Evolutionary conservation across 345 rosid genomes (phyloP).

Genomic region (Durio zibethinus): DNA sequence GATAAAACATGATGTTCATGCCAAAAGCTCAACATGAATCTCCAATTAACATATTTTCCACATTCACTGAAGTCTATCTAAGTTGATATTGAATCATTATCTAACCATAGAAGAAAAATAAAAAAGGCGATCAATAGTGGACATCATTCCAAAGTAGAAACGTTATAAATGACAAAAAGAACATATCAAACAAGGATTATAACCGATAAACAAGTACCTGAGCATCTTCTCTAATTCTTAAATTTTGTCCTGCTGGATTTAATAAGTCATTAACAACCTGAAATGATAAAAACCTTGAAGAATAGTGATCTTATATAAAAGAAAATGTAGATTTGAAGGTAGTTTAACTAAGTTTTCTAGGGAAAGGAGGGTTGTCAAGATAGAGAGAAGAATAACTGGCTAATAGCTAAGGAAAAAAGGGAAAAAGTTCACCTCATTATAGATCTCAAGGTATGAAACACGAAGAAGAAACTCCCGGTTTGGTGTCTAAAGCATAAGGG

Average conservation of each 20-base stretch:
- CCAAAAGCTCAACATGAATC: background rate
- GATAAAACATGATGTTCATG: background rate
- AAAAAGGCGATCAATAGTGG: background rate
- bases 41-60: background rate
- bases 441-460: conserved; percentile 94
- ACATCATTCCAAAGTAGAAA: conserved; percentile 4
- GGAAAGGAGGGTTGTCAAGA: conserved; percentile 13
- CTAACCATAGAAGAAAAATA: background rate
- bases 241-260: conserved; percentile 95
- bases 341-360: conserved; percentile 39
- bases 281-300: conserved; percentile 28
- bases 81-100: background rate
- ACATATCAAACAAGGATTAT: background rate
- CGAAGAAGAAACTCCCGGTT: conserved; percentile 96
- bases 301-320: conserved; percentile 13
- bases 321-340: conserved; percentile 10
- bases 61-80: background rate
- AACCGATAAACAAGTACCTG: conserved; percentile 52
- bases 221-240: conserved; percentile 95
- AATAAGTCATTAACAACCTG: conserved; percentile 97
- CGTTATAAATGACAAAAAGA: conserved; percentile 10
- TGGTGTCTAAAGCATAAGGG: conserved; percentile 60
- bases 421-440: conserved; percentile 76
- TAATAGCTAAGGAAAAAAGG: background rate
- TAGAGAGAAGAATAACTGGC: background rate